Evolutionary conservation across 2,329 filamentous ascomycete genomes (phyloP), one percentile per base, ranked within the genome.

Genomic region (Magnaporthiopsis poae): DNA sequence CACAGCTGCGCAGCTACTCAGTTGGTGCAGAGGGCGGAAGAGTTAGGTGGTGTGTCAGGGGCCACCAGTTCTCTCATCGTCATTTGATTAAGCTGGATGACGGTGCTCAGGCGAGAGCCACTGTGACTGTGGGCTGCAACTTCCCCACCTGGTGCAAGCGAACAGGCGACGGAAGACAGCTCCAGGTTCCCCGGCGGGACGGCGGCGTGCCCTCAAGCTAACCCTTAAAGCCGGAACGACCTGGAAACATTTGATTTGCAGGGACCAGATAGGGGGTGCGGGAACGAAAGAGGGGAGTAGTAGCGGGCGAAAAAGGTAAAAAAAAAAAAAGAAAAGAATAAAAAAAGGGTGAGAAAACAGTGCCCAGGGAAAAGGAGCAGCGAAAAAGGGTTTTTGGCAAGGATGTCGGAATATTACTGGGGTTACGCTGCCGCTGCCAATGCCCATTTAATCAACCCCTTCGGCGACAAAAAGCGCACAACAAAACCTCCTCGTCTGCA

Each of bases 351-450:
- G 31, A 31, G 31, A 31, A 31, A 31, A 5, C 31, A 31, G 31
- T 31, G 31, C 31, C 31, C 31, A 63, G 62, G 62, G 66, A 61
- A 33, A 39, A n/a, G 27, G 12, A 60, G 33, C 35, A 21, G 62
- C 62, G 62, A 63, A 65, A 61, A 61, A 61, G 18, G n/a, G 11
- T 61, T 61, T 61, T 61, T 31, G 25, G 39, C 60, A 29, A 61
- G 60, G 61, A 70, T 71, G 67, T 56, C 46, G 46, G 69, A 70
- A 66, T 68, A 68, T 63, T 64, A 68, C 61, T 66, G 65, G 63
- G 69, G 69, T 36, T 70, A 70, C 62, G 66, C 68, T n/a, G 33
- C 61, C 52, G 68, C 68, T 13, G 64, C 67, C 63, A 67, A 68
- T 62, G 66, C 68, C 59, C 67, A 66, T 67, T 66, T 66, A 65